Evolutionary conservation across 352 stramenopile genomes (phyloP).

Genomic region (Globisporangium sylvaticum): DNA sequence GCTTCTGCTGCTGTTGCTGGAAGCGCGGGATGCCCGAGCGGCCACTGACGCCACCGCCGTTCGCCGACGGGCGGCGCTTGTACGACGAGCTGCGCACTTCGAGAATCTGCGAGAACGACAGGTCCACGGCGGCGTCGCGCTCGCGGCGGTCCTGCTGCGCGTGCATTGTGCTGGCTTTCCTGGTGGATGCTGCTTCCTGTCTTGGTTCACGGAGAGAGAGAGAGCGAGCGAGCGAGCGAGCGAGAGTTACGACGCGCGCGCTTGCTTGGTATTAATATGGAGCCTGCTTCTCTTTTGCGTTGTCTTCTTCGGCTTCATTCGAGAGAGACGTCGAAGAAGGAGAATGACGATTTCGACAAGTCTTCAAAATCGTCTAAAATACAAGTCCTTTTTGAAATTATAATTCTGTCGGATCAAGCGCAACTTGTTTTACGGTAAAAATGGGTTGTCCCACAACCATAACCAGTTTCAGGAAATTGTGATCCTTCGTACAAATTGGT

Average conservation of each 20-base stretch:
- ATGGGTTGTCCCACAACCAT: too few species aligned
- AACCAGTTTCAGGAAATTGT: too few species aligned
- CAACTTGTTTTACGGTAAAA: too few species aligned
- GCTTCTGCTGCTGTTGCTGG: constrained; percentile 7
- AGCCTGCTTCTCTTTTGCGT: neutral
- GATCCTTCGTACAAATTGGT: too few species aligned
- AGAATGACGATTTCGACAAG: too few species aligned
- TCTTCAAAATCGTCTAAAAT: too few species aligned
- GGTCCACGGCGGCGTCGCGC: constrained; percentile 31
- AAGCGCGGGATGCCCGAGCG: constrained; percentile 16
- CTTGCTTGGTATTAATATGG: neutral
- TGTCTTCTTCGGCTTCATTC: neutral
- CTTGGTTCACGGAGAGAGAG: neutral
- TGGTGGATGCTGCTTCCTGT: neutral
- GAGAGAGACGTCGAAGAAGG: too few species aligned
- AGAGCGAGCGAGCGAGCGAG: too few species aligned
- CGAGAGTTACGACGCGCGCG: neutral
- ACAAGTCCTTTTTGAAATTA: too few species aligned
- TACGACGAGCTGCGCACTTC: constrained; percentile 53
- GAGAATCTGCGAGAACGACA: constrained; percentile 81
- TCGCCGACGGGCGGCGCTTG: constrained; percentile 33
- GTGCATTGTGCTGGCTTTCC: constrained; percentile 7
- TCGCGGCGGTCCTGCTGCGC: constrained; percentile 16
- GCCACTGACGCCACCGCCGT: neutral
- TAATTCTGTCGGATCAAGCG: too few species aligned